Conservation (phyloP, 371 early-diverging fungal genomes). For the Mucor lusitanicus region DNA sequence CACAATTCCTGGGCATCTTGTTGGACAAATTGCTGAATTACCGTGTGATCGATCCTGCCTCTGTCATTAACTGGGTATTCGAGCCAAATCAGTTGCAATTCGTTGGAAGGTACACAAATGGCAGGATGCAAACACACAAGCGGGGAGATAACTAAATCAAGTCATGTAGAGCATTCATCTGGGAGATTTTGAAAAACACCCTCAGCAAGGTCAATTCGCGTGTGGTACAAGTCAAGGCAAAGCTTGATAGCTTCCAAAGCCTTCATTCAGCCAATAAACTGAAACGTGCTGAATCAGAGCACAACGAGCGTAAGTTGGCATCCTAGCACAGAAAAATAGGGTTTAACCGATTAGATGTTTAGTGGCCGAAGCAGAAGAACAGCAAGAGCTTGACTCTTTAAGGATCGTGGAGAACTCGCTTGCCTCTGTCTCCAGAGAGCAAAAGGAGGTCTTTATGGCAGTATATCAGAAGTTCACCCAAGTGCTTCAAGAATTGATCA, state of each 20-base stretch:
- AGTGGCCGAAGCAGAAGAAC: slow-evolving; percentile 49
- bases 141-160: neutral
- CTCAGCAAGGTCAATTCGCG: slow-evolving; percentile 82
- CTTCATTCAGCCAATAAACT: slow-evolving; percentile 41
- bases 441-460: slow-evolving; percentile 78
- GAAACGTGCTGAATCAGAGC: slow-evolving; percentile 24
- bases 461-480: slow-evolving; percentile 76
- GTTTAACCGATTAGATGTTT: neutral
- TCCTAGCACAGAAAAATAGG: neutral
- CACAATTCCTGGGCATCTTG: slow-evolving; percentile 87
- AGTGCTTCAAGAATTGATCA: slow-evolving; percentile 49
- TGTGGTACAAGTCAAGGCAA: slow-evolving; percentile 71
- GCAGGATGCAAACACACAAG: neutral
- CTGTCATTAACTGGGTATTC: slow-evolving; percentile 81
- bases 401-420: slow-evolving; percentile 66
- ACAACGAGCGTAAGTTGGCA: slow-evolving; percentile 36
- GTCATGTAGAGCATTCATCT: slow-evolving; percentile 57
- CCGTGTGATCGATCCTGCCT: slow-evolving; percentile 83
- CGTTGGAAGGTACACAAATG: slow-evolving; percentile 47
- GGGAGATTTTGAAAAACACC: slow-evolving; percentile 82
- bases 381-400: slow-evolving; percentile 56
- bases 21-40: slow-evolving; percentile 92
- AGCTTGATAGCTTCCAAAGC: slow-evolving; percentile 44
- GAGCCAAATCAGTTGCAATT: slow-evolving; percentile 54
- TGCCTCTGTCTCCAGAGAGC: slow-evolving; percentile 72